Evolutionary conservation across 495 filamentous ascomycete species (phyloP).

Genomic region (Aspergillus steynii): DNA sequence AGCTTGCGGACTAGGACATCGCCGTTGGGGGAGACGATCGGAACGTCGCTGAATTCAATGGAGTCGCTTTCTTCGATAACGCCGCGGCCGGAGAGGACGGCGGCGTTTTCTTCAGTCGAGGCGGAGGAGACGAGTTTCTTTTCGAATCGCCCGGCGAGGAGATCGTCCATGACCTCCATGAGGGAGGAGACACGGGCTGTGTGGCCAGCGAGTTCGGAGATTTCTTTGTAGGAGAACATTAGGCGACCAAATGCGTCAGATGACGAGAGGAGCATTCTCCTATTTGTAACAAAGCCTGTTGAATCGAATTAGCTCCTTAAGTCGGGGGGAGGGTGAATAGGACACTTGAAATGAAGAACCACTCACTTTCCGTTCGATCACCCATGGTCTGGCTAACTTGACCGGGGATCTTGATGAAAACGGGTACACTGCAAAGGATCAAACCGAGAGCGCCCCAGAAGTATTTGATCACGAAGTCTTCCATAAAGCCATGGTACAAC

Average conservation of each 20-base stretch:
- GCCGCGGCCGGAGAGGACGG: conserved; percentile 78
- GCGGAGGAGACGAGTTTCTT: conserved; percentile 94
- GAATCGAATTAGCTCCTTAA: background rate
- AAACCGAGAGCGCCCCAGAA: conserved; percentile 96
- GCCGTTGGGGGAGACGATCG: conserved; percentile 97
- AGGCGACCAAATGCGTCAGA: conserved; percentile 95
- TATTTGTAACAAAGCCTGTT: conserved; percentile 84
- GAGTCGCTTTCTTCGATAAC: conserved; percentile 71
- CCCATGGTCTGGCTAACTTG: conserved; percentile 72
- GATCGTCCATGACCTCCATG: conserved; percentile 91
- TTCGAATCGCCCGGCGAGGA: conserved; percentile 83
- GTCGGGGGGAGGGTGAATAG: background rate
- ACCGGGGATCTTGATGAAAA: conserved; percentile 91
- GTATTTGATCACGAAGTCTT: conserved; percentile 99
- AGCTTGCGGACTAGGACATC: conserved; percentile 83
- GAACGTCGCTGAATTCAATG: conserved; percentile 87
- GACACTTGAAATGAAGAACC: background rate
- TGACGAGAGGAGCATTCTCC: conserved; percentile 83
- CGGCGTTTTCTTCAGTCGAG: conserved; percentile 71
- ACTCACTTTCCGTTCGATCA: conserved; percentile 83
- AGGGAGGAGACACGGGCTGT: conserved; percentile 88
- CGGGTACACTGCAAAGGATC: conserved; percentile 91
- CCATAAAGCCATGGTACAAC: conserved; percentile 97
- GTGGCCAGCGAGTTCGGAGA: conserved; percentile 92
- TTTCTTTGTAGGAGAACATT: conserved; percentile 98